phyloP scores from a whole-genome alignment of 495 filamentous ascomycete genomes.

The Sabuloglossum arenarium region DNA sequence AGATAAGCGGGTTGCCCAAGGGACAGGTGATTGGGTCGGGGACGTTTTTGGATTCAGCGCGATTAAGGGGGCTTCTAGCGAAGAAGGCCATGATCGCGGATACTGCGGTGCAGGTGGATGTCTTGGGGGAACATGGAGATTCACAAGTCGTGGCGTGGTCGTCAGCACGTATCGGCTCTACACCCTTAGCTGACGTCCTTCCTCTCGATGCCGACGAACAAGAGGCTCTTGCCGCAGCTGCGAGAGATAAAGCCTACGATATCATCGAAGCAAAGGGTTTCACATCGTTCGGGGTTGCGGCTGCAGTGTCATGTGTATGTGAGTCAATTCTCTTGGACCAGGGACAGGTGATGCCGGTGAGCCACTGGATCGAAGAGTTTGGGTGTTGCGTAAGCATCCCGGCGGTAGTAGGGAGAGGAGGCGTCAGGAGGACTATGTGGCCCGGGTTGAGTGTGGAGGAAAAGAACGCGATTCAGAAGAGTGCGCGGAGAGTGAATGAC shows the following conservation, averaged over 20 bases:
- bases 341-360: conserved; percentile 13
- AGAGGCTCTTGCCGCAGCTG: conserved; percentile 13
- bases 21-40: conserved; percentile 23
- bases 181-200: conserved; percentile 14
- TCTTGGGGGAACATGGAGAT: conserved; percentile 25
- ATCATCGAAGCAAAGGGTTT: conserved; percentile 21
- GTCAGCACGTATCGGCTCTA: conserved; percentile 12
- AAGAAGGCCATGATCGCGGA: conserved; percentile 15
- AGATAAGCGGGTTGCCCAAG: conserved; percentile 17
- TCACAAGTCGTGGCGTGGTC: conserved; percentile 25
- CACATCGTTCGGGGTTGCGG: conserved; percentile 22
- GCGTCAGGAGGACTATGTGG: conserved; percentile 13
- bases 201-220: conserved; percentile 6
- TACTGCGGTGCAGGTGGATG: conserved; percentile 14
- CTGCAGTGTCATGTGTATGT: conserved; percentile 19
- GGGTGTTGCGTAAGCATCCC: conserved; percentile 20
- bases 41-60: conserved; percentile 20
- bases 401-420: conserved; percentile 17
- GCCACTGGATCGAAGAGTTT: conserved; percentile 17
- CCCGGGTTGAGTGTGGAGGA: conserved; percentile 14
- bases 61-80: conserved; percentile 20
- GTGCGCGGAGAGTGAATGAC: conserved; percentile 12
- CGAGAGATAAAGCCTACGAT: conserved; percentile 13
- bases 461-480: conserved; percentile 10
- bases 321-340: conserved; percentile 17